Evolutionary conservation across 306 rosid genomes (phyloP), one percentile per base, ranked within the genome.

Genomic region (Quercus bicolor): DNA sequence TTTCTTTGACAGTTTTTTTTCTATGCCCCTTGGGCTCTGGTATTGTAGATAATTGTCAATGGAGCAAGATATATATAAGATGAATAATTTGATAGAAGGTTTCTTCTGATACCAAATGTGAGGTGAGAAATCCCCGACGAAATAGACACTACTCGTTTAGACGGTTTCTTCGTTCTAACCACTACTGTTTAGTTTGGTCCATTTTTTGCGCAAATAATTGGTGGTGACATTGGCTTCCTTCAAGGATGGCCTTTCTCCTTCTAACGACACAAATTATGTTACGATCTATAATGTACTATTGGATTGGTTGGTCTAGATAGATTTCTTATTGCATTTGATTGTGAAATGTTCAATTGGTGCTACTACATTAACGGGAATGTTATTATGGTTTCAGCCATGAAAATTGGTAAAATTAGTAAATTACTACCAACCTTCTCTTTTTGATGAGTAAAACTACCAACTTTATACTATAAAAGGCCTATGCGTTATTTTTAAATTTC

Each of bases 141-240:
- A 77, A 84, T 33, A 24, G 56, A 72, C 2, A 62, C 68, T 31
- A 15, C 51, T 40, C 11, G 45, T 40, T 40, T 8, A 40, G 11
- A 40, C 45, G 45, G 45, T 40, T 7, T 28, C 69, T 20, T 14
- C 18, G 3, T 62, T 23, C 24, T 28, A 26, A 29, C 69, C 69
- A 29, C 14, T 16, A 29, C 14, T 6, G 70, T 64, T 28, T 64
- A 15, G 12, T 64, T 64, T 14, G 11, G 9, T 64, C 70, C 40
- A 29, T 65, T 65, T 29, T 33, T 18, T 18, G 71, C 71, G 71
- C 24, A 33, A 18, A 31, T 6, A 31, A 65, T 56, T 24, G 54
- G 59, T 78, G 54, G 59, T 81, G 51, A 74, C 64, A 64, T 80
- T 80, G 68, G 78, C 73, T 74, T 23, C 86, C 77, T 76, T 54